Evolutionary conservation across 2,329 filamentous ascomycete genomes (phyloP), one percentile per base, ranked within the genome.

Genomic region (Pyrenochaeta sp.): DNA sequence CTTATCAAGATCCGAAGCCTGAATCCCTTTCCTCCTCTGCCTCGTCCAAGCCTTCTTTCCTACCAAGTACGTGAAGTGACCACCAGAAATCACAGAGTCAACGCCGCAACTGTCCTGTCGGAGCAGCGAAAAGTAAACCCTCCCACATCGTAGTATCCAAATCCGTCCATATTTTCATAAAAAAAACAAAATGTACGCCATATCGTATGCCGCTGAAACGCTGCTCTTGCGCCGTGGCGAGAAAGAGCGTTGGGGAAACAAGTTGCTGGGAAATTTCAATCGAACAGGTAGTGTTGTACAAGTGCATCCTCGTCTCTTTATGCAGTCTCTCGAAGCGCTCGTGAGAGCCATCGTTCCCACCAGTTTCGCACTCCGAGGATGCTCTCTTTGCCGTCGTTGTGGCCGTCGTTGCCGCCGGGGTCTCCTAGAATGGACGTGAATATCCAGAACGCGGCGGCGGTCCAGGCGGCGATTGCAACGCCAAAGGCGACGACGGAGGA

Each of bases 361-460:
- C 80, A 84, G 34, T 75, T 74, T 44, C 81, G 71, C 21, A 86
- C 77, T 3, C 77, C 77, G 3, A 86, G 67, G 3, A 85, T 82
- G 9, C 81, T 80, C 15, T 81, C 80, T 39, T 78, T 74, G 9
- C 83, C 83, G 53, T 86, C 83, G 49, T 86, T 83, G 51, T 78
- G 77, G 18, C 79, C 77, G 55, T 81, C 79, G 20, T 77, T 79
- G 27, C 80, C 80, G 41, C 83, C 81, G 20, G 83, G 83, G 65
- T 86, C 83, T 4, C 83, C 83, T 35, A 86, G 70, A 8, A 85
- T 80, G 57, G 77, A 77, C 17, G 81, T 76, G 58, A 83, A 84
- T 37, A 84, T 69, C 83, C 83, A 86, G 69, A 85, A 86, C 14
- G 75, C 78, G 1, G 81, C 82, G 0, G 81, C 76, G 0, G 80